A percentile compares a stretch with the other conserved stretches of the same genome.
These are phyloP conservation scores for Clavispora vitiphila DNA, from an alignment of 805 yeast genomes.

Conservation along the genomic window DNA sequence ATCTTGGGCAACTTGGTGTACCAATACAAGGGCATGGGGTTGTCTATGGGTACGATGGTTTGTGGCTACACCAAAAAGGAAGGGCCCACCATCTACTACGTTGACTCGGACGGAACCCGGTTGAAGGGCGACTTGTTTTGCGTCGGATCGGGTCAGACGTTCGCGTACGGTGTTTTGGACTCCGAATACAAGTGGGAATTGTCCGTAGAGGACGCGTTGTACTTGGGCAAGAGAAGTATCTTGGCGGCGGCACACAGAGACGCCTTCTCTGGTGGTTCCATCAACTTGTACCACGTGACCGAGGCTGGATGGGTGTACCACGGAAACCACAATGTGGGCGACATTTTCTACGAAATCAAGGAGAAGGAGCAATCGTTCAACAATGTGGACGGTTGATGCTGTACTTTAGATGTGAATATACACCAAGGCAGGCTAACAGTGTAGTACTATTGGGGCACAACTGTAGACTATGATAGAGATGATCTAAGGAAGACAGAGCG, in stretches of 20 bases:
- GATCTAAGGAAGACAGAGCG: too few relatives aligned
- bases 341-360: constrained; percentile 86
- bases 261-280: constrained; percentile 96
- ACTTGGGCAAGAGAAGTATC: constrained; percentile 90
- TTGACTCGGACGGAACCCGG: constrained; percentile 96
- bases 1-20: constrained; percentile 86
- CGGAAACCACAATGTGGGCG: constrained; percentile 91
- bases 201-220: constrained; percentile 87
- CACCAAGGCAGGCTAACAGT: too few relatives aligned
- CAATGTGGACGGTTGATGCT: constrained; percentile 53
- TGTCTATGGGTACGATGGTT: constrained; percentile 98
- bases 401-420: background rate
- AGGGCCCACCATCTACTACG: constrained; percentile 93
- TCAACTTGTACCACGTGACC: constrained; percentile 87
- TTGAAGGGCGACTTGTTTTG: constrained; percentile 91
- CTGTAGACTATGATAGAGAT: too few relatives aligned
- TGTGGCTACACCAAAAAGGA: constrained; percentile 95
- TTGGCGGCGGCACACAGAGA: constrained; percentile 98
- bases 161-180: constrained; percentile 97
- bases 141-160: constrained; percentile 99
- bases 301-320: constrained; percentile 94
- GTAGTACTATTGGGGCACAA: too few relatives aligned
- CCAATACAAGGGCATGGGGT: constrained; percentile 95
- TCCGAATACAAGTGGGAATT: constrained; percentile 90
- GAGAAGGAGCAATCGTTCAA: constrained; percentile 85